phyloP scores from a whole-genome alignment of 2,329 filamentous ascomycete species.

The Venturia aucupariae region DNA sequence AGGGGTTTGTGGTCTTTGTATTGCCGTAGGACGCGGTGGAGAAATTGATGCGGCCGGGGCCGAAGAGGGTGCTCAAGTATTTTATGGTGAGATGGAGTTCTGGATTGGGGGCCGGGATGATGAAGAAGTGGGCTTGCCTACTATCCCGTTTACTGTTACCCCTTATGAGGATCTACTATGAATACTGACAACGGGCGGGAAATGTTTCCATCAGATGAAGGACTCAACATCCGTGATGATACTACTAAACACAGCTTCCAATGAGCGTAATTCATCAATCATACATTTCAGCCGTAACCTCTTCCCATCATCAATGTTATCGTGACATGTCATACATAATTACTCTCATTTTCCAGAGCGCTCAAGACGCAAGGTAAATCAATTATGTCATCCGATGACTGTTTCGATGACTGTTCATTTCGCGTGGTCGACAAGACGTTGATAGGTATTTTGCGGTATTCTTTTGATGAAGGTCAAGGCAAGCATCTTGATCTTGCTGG shows the following conservation, averaged over 20 bases:
- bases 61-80: too few species aligned
- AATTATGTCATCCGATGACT: too few species aligned
- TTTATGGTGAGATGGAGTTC: too few species aligned
- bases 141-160: too few species aligned
- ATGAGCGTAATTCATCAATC: background rate
- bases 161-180: too few species aligned
- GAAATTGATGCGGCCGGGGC: too few species aligned
- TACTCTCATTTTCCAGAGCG: background rate
- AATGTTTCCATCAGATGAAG: too few species aligned
- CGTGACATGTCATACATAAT: background rate
- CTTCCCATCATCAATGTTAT: background rate
- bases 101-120: too few species aligned
- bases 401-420: constrained; percentile 49
- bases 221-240: background rate
- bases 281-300: background rate
- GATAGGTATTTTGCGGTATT: constrained; percentile 84
- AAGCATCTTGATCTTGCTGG: constrained; percentile 73
- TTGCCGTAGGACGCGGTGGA: too few species aligned
- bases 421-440: constrained; percentile 81
- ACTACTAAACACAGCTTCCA: background rate
- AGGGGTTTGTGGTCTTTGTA: too few species aligned
- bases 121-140: too few species aligned
- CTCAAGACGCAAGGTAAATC: background rate
- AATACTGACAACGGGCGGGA: too few species aligned
- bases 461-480: constrained; percentile 81